Percentiles rank a stretch among this genome's conserved stretches.
Evolutionary conservation across 352 stramenopile species (phyloP).

Genomic region (Phytophthora hybrid): DNA sequence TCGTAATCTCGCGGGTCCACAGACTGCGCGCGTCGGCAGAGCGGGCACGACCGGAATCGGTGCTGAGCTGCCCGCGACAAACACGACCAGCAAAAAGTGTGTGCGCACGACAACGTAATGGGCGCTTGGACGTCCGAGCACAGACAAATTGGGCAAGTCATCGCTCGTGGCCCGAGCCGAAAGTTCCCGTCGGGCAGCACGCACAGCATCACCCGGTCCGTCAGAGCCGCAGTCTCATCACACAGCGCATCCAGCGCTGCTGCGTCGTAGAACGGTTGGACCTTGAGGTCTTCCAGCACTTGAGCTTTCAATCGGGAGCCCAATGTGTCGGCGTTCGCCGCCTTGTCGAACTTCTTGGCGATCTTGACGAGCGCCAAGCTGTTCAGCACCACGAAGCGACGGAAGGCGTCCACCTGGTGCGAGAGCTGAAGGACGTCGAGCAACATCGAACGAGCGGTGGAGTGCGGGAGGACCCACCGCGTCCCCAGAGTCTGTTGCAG

Average conservation of each 20-base stretch:
- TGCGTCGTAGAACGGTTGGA: conserved; percentile 74
- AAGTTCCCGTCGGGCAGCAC: conserved; percentile 78
- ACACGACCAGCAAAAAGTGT: conserved; percentile 88
- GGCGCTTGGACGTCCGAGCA: conserved; percentile 67
- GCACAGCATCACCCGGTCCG: conserved; percentile 76
- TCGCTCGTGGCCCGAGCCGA: conserved; percentile 47
- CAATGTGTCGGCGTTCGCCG: conserved; percentile 25
- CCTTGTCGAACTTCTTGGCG: conserved; percentile 86
- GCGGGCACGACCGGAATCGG: conserved; percentile 75
- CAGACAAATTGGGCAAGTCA: conserved; percentile 80
- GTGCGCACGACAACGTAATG: conserved; percentile 74
- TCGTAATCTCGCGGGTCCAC: conserved; percentile 85
- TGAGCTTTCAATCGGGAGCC: conserved; percentile 34
- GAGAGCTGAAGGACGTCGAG: conserved; percentile 71
- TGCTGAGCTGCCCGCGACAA: conserved; percentile 76
- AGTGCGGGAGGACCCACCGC: conserved; percentile 62
- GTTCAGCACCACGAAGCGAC: conserved; percentile 83
- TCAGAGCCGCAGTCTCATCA: conserved; percentile 52
- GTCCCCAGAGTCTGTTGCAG: conserved; percentile 57
- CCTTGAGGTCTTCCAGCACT: conserved; percentile 64
- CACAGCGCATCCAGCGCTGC: conserved; percentile 66
- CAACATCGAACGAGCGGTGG: conserved; percentile 63
- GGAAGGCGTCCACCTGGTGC: conserved; percentile 72
- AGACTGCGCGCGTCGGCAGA: conserved; percentile 77
- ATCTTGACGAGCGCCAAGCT: conserved; percentile 84